Conservation (phyloP, 441 rosid species). For the Francoa sonchifolia region DNA sequence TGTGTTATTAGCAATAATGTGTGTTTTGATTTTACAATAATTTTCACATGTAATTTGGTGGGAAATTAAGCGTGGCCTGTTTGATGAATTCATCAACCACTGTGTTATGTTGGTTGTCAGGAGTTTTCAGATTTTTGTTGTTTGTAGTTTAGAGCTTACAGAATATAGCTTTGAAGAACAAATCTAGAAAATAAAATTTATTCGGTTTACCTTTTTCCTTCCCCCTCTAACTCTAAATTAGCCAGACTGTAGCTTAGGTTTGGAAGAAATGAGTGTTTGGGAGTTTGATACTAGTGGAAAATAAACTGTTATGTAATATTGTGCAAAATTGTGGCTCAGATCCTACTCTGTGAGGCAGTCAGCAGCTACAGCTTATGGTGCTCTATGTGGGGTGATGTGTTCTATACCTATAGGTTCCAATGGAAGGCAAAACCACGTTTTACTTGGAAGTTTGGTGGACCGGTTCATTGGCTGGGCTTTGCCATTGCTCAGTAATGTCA, state of each 20-base stretch:
- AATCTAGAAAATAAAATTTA: too few species aligned
- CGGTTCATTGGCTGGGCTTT: constrained; percentile 80
- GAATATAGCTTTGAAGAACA: not conserved
- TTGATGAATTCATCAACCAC: too few species aligned
- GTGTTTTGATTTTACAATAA: too few species aligned
- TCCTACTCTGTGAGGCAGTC: constrained; percentile 68
- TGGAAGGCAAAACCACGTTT: constrained; percentile 74
- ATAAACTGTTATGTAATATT: constrained; percentile 3
- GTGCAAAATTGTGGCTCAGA: constrained; percentile 27
- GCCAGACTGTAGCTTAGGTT: too few species aligned
- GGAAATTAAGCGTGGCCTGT: too few species aligned
- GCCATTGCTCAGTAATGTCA: constrained; percentile 63
- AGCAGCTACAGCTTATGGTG: constrained; percentile 70
- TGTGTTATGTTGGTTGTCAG: too few species aligned
- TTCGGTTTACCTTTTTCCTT: too few species aligned
- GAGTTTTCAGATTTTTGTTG: not conserved
- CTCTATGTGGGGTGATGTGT: constrained; percentile 70
- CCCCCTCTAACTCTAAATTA: too few species aligned
- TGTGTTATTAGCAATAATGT: too few species aligned
- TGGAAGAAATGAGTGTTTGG: too few species aligned
- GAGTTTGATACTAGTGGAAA: too few species aligned
- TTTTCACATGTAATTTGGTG: too few species aligned
- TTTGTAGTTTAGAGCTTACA: not conserved
- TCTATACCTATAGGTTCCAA: constrained; percentile 61
- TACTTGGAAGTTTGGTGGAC: constrained; percentile 73